These are phyloP conservation scores for Lomentospora prolificans DNA, from an alignment of 2,329 filamentous ascomycete species.

Conservation along the genomic window DNA sequence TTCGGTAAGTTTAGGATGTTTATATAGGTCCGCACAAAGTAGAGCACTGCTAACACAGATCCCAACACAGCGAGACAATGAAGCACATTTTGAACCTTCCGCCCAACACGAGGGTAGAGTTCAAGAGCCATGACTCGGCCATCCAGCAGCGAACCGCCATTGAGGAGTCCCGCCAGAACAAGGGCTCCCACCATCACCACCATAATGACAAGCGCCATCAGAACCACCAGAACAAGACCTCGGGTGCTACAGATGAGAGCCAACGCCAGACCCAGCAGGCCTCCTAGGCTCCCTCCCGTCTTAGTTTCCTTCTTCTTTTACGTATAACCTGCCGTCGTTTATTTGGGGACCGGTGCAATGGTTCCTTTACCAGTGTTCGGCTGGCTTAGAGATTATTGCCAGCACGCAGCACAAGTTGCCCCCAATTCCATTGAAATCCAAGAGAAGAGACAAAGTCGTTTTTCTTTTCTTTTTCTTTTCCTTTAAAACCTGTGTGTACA, in stretches of 20 bases:
- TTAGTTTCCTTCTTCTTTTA: neutral
- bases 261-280: constrained; percentile 1
- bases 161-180: constrained; percentile 85
- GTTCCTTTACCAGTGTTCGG: neutral
- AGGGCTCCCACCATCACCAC: constrained; percentile 42
- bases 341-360: neutral
- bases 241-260: constrained; percentile 8
- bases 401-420: neutral
- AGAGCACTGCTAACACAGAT: neutral
- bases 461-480: constrained; percentile 7
- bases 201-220: constrained; percentile 22
- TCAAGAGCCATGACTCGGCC: constrained; percentile 93
- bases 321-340: neutral
- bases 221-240: constrained; percentile 9
- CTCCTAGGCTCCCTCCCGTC: neutral
- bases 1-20: constrained; percentile 74
- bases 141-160: constrained; percentile 86
- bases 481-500: constrained; percentile 13
- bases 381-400: neutral
- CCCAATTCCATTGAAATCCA: neutral
- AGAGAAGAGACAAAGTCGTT: constrained; percentile 3
- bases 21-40: too few relatives aligned
- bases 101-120: constrained; percentile 80
- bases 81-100: constrained; percentile 83
- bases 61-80: constrained; percentile 66